Evolutionary conservation across 2,329 filamentous ascomycete species (phyloP), one percentile per base, ranked within the genome.

Genomic region (Aspergillus puulaauensis): DNA sequence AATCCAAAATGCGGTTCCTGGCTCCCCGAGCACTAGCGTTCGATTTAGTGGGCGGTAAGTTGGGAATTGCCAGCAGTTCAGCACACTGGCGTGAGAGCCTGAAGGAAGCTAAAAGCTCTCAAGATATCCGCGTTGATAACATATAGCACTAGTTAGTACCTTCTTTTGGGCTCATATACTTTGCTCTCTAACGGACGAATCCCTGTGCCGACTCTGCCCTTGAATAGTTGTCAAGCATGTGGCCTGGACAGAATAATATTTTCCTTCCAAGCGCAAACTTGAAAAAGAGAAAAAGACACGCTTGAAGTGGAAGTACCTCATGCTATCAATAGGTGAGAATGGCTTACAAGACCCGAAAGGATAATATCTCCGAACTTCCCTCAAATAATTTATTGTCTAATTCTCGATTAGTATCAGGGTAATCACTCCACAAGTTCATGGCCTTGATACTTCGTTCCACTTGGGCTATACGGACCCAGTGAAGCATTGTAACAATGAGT

Each of bases 271-370:
- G 11, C 50, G 35, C 61, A 4, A 58, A 51, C 37, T 39, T 66
- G 17, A 68, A 63, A 35, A 71, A 72, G 54, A 57, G 69, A 24
- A 71, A 69, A 43, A 49, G 67, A 70, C 47, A 45, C 48, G 15
- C 24, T 39, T 2, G 44, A 58, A 24, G 50, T 61, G n/a, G 62
- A 61, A n/a, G 31, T 51, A 31, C 50, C 62, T n/a, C 54, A 61
- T 39, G 19, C 54, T n/a, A 45, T 40, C 17, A 59, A 61, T 46
- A 58, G 56, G 61, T 67, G 57, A 47, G 54, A 17, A 43, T 21
- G 21, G n/a, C 9, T 19, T 24, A 6, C 23, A 35, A 8, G 9
- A 8, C 9, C 27, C 27, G 27, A 8, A 14, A 12, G 17, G n/a
- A 24, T 45, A 14, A n/a, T 39, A 21, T 56, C n/a, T 14, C 24